Evolutionary conservation across 306 rosid genomes (phyloP), one percentile per base, ranked within the genome.

Genomic region (Dalbergia cochinchinensis): DNA sequence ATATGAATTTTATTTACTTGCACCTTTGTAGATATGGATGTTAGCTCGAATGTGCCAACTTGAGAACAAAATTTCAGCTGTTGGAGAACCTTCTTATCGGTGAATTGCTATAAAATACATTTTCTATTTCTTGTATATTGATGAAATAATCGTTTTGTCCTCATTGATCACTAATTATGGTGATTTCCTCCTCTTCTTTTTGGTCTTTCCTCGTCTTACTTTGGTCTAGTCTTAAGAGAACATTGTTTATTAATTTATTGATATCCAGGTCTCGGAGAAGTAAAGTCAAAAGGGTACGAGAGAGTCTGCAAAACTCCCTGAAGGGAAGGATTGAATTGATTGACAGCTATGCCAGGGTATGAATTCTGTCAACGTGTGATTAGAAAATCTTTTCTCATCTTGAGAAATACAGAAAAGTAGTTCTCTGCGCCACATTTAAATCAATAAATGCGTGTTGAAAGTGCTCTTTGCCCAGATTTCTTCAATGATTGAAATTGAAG

Each of bases 41-140:
- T 83, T 95, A 83, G 98, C 98, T 87, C 89, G 99, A 73, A 92
- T 95, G 98, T 90, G 92, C 90, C 99, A 95, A 87, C 91, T 95
- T 57, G 94, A 95, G 89, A 92, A 93, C 90, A 93, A 95, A 88
- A 95, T 95, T 73, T 82, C 89, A 63, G 99, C 97, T 15, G 92
- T 92, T 54, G 99, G 99, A 82, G 98, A 95, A 76, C 92, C 97
- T 78, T 89, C 92, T 73, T 95, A 95, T 78, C 88, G 97, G 99
- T 95, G 85, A 89, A 78, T 61, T 57, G 53, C 62, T 75, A 61
- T 71, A 45, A 73, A 61, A 45, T 34, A 60, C 18, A 41, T n/a
- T 78, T 67, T 76, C 39, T 76, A 68, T 78, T 80, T 15, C 45
- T n/a, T 34, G 70, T 47, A 73, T 35, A 37, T 57, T 47, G 11